A percentile compares a stretch with the other conserved stretches of the same genome.
Evolutionary conservation across 1,284 basidiomycete genomes (phyloP).

Genomic region (Porodaedalea pini): DNA sequence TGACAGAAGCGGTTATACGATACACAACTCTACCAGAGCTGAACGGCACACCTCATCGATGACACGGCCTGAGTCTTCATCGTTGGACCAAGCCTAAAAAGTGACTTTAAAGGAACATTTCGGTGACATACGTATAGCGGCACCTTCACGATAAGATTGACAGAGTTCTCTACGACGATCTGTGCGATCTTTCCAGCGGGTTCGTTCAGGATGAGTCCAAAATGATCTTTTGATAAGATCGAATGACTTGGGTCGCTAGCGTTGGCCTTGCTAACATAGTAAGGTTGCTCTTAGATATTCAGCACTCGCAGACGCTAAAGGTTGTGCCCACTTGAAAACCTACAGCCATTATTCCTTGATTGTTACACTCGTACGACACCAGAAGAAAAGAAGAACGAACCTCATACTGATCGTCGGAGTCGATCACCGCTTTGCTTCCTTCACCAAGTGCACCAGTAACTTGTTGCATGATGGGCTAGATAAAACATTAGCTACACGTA

Average conservation of each 20-base stretch:
- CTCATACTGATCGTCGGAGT: slow-evolving; percentile 66
- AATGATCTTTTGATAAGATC: slow-evolving; percentile 66
- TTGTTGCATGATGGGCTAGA: slow-evolving; percentile 54
- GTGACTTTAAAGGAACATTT: slow-evolving; percentile 2
- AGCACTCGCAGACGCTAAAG: background rate
- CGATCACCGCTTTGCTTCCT: slow-evolving; percentile 67
- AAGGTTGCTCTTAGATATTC: background rate
- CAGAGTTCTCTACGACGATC: slow-evolving; percentile 59
- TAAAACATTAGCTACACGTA: background rate
- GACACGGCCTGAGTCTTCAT: slow-evolving; percentile 45
- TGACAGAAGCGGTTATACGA: slow-evolving; percentile 24
- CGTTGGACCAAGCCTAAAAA: slow-evolving; percentile 49
- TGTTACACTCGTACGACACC: background rate
- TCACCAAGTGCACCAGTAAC: slow-evolving; percentile 57
- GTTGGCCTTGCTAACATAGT: slow-evolving; percentile 41
- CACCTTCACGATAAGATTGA: slow-evolving; percentile 61
- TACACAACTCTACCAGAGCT: background rate
- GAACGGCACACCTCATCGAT: slow-evolving; percentile 41
- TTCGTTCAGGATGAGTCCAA: slow-evolving; percentile 62
- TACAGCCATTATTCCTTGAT: slow-evolving; percentile 27
- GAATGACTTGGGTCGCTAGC: slow-evolving; percentile 75
- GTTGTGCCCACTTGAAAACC: slow-evolving; percentile 49
- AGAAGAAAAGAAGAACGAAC: slow-evolving; percentile 29
- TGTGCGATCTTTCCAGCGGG: slow-evolving; percentile 72
- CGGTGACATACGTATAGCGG: slow-evolving; percentile 14